phyloP scores from a whole-genome alignment of 495 filamentous ascomycete genomes.

The Xylaria palmicola region DNA sequence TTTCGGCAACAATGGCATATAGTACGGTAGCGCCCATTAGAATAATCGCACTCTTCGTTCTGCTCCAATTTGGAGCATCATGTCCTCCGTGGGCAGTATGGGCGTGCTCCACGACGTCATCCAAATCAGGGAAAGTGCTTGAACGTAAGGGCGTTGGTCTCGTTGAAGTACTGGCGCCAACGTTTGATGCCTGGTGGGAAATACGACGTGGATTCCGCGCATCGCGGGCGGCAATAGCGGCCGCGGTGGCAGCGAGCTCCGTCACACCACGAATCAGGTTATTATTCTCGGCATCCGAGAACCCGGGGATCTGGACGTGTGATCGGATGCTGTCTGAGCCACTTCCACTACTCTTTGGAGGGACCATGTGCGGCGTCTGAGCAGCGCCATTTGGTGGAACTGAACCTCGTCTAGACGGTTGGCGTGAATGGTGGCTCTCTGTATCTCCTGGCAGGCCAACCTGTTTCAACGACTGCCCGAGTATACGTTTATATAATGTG shows the following conservation, averaged over 20 bases:
- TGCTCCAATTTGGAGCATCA: conserved; percentile 97
- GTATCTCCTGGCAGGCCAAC: conserved; percentile 59
- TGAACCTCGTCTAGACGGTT: conserved; percentile 38
- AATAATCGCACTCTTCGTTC: conserved; percentile 83
- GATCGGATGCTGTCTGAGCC: conserved; percentile 36
- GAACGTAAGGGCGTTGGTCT: conserved; percentile 37
- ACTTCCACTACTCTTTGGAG: conserved; percentile 59
- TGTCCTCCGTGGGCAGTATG: conserved; percentile 73
- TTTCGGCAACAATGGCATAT: conserved; percentile 95
- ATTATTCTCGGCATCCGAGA: conserved; percentile 77
- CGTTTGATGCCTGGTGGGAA: conserved; percentile 24
- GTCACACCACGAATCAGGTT: conserved; percentile 77
- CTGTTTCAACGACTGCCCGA: conserved; percentile 83
- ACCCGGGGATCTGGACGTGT: conserved; percentile 58
- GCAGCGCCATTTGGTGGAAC: conserved; percentile 28
- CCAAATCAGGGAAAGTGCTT: conserved; percentile 40
- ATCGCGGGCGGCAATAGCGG: conserved; percentile 84
- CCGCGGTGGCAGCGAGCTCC: conserved; percentile 89
- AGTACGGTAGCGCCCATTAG: conserved; percentile 86
- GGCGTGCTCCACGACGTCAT: conserved; percentile 39
- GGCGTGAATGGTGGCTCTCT: conserved; percentile 44
- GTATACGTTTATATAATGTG: conserved; percentile 86
- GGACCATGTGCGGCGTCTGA: conserved; percentile 66
- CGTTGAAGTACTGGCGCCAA: conserved; percentile 27
- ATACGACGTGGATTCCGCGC: conserved; percentile 37